These are phyloP conservation scores for Rhizopus microsporus DNA, from an alignment of 371 early-diverging fungal species.

Conservation along the genomic window DNA sequence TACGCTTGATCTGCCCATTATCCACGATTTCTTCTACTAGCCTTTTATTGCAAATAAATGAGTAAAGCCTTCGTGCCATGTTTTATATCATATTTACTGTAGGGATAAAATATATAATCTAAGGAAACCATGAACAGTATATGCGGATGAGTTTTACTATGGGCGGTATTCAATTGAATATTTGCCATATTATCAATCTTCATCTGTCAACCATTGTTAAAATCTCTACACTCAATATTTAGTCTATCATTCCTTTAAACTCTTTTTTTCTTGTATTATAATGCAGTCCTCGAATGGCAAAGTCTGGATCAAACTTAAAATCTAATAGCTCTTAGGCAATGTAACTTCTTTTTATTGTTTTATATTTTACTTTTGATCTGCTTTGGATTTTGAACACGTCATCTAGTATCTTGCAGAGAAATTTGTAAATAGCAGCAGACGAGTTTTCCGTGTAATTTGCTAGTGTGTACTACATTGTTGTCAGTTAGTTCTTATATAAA, in stretches of 20 bases:
- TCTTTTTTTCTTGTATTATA: constrained; percentile 41
- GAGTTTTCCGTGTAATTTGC: constrained; percentile 62
- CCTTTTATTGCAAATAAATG: constrained; percentile 29
- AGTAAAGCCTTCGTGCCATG: neutral
- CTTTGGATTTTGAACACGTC: constrained; percentile 54
- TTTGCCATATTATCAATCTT: constrained; percentile 68
- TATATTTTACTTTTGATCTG: constrained; percentile 42
- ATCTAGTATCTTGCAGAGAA: constrained; percentile 57
- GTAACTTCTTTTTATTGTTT: no score
- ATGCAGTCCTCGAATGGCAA: constrained; percentile 68
- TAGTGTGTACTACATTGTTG: constrained; percentile 55
- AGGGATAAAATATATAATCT: constrained; percentile 69
- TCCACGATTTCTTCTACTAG: constrained; percentile 46
- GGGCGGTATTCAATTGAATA: constrained; percentile 63
- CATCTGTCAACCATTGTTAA: constrained; percentile 66
- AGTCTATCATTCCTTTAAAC: neutral
- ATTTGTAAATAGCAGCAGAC: constrained; percentile 58
- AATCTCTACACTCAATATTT: constrained; percentile 29
- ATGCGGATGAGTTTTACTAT: constrained; percentile 30
- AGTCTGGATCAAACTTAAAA: constrained; percentile 59
- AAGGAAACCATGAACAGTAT: constrained; percentile 26
- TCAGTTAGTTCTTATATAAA: neutral
- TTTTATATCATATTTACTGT: constrained; percentile 46
- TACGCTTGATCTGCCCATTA: constrained; percentile 28
- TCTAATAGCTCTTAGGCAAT: constrained; percentile 8